Conservation (phyloP, 495 filamentous ascomycete genomes). For the Tuber umbilicatum region DNA sequence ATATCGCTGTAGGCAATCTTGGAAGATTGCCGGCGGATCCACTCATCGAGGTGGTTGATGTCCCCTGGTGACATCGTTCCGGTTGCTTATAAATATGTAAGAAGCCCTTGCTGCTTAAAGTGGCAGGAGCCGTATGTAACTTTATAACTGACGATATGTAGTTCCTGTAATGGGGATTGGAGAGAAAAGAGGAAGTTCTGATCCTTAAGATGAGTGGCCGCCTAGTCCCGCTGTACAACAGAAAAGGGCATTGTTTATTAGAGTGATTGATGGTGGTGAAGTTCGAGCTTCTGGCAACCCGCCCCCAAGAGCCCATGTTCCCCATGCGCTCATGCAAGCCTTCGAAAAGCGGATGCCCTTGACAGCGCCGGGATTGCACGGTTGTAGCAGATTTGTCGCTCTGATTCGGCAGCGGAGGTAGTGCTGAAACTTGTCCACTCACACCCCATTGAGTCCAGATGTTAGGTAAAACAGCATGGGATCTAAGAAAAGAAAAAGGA, state of each 20-base stretch:
- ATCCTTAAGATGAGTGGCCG: not conserved
- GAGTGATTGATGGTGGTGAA: not conserved
- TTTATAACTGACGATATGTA: not conserved
- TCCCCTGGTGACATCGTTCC: not conserved
- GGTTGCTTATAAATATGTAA: not conserved
- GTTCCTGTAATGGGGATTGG: not conserved
- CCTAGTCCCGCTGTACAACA: not conserved
- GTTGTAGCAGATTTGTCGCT: not conserved
- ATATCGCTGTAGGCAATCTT: conserved; percentile 26
- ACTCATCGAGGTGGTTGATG: conserved; percentile 17
- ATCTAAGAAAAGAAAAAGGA: not conserved
- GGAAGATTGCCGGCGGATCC: conserved; percentile 27
- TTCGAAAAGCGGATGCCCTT: not conserved
- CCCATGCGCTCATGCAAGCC: not conserved
- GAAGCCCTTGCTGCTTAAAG: not conserved
- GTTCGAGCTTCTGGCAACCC: not conserved
- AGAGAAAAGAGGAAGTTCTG: conserved; percentile 2
- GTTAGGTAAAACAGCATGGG: not conserved
- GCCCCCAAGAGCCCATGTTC: not conserved
- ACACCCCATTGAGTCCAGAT: not conserved
- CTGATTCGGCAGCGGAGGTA: not conserved
- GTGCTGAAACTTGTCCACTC: not conserved
- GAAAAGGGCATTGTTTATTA: not conserved
- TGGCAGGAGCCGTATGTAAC: not conserved
- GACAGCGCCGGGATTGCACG: not conserved